Evolutionary conservation across 768 basidiomycete genomes (phyloP).

Genomic region (Fomitopsis pulvina): DNA sequence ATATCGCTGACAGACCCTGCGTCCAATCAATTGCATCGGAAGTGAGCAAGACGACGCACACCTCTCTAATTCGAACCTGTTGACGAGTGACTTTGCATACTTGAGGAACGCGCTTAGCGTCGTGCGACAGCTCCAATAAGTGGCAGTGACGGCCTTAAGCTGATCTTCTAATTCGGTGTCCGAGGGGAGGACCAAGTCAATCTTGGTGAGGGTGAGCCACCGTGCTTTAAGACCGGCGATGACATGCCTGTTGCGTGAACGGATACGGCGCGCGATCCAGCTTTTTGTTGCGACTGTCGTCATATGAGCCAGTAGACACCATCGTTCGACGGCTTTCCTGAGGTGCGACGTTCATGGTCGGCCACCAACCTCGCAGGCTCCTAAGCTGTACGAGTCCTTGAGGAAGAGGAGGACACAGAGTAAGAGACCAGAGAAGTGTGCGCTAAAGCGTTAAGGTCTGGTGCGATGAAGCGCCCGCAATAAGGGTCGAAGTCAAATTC

Average conservation of each 20-base stretch:
- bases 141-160: constrained; percentile 35
- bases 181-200: constrained; percentile 58
- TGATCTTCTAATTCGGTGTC: constrained; percentile 29
- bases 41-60: no score
- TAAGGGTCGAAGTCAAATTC: no score
- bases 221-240: neutral
- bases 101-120: constrained; percentile 39
- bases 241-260: constrained; percentile 46
- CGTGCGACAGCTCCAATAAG: constrained; percentile 38
- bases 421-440: no score
- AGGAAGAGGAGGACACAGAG: no score
- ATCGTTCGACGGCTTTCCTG: neutral
- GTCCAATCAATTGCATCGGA: no score
- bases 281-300: neutral
- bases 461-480: no score
- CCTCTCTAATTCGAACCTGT: constrained; percentile 22
- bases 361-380: no score
- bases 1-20: no score
- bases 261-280: constrained; percentile 27
- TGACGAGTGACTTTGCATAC: constrained; percentile 24
- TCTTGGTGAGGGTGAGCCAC: constrained; percentile 26
- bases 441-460: no score
- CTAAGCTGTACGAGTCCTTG: no score
- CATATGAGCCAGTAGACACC: neutral
- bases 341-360: neutral